phyloP scores from a whole-genome alignment of 306 rosid genomes.

The Argentina anserina region DNA sequence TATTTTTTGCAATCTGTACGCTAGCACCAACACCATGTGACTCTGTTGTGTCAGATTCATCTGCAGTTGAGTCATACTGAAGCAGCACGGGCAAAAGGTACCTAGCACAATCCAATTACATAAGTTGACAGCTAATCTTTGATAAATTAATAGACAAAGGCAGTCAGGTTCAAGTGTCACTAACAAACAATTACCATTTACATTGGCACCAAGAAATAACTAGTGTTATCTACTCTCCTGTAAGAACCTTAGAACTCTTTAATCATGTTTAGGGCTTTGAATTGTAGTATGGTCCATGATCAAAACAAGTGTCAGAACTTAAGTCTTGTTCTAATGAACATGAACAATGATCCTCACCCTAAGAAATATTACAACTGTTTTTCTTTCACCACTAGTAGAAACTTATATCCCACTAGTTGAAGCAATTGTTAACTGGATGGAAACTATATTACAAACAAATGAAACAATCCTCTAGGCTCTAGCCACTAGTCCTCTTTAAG shows the following conservation, averaged over 20 bases:
- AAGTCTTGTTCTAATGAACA: not conserved
- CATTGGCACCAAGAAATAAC: not conserved
- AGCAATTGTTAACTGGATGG: not conserved
- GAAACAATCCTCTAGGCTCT: not conserved
- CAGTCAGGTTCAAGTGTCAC: not conserved
- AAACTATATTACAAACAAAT: not conserved
- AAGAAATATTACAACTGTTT: not conserved
- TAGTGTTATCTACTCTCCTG: not conserved
- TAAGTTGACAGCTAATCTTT: not conserved
- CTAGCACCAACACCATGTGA: slow-evolving; percentile 97
- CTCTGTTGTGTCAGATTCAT: slow-evolving; percentile 70
- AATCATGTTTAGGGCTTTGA: not conserved
- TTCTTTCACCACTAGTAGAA: not conserved
- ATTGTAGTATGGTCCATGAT: not conserved
- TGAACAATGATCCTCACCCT: not conserved
- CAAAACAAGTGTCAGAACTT: not conserved
- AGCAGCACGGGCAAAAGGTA: slow-evolving; percentile 91
- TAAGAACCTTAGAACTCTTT: not conserved
- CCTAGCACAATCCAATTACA: slow-evolving; percentile 31
- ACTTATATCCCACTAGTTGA: not conserved
- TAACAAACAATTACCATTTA: not conserved
- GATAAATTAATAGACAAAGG: not conserved
- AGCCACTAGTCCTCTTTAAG: too few species aligned
- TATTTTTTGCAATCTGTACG: slow-evolving; percentile 90
- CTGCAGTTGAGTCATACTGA: slow-evolving; percentile 96